Percentiles rank a stretch among this genome's conserved stretches.
Evolutionary conservation across 2,329 filamentous ascomycete genomes (phyloP).

Genomic region (Colletotrichum brevisporum): DNA sequence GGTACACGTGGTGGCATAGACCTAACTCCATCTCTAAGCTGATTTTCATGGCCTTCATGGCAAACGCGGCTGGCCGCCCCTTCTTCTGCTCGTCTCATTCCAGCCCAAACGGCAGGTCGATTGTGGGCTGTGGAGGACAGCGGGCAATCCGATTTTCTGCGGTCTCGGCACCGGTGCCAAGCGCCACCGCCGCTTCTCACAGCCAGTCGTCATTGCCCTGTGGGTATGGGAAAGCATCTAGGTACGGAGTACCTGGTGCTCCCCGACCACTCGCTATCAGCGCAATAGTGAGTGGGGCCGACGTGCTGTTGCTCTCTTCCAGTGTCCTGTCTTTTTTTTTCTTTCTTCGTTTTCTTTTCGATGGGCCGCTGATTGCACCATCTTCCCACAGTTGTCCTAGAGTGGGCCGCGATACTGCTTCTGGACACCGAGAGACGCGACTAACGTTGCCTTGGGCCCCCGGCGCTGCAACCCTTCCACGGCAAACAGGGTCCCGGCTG

Average conservation of each 20-base stretch:
- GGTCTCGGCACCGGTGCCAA: conserved; percentile 37
- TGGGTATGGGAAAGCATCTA: conserved; percentile 11
- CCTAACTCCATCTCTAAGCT: too few species aligned
- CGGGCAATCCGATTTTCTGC: conserved; percentile 31
- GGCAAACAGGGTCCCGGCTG: conserved; percentile 26
- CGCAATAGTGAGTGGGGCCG: background rate
- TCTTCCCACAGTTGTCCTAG: background rate
- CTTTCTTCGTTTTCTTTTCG: background rate
- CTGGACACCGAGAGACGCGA: conserved; percentile 34
- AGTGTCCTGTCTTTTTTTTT: background rate
- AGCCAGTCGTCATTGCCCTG: conserved; percentile 23
- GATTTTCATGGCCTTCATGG: too few species aligned
- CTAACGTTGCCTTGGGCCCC: conserved; percentile 21
- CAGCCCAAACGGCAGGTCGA: conserved; percentile 11
- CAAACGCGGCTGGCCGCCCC: too few species aligned
- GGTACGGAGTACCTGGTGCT: background rate
- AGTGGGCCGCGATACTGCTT: conserved; percentile 30
- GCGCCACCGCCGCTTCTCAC: conserved; percentile 8
- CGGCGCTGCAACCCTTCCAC: conserved; percentile 30
- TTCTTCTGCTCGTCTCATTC: too few species aligned
- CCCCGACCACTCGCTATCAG: conserved; percentile 5
- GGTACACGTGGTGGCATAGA: too few species aligned
- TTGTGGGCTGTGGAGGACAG: conserved; percentile 9
- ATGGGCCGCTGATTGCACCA: conserved; percentile 29
- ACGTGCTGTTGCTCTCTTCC: too few species aligned